phyloP scores from a whole-genome alignment of 768 basidiomycete species.

The Boletus rufocinnamomeus region DNA sequence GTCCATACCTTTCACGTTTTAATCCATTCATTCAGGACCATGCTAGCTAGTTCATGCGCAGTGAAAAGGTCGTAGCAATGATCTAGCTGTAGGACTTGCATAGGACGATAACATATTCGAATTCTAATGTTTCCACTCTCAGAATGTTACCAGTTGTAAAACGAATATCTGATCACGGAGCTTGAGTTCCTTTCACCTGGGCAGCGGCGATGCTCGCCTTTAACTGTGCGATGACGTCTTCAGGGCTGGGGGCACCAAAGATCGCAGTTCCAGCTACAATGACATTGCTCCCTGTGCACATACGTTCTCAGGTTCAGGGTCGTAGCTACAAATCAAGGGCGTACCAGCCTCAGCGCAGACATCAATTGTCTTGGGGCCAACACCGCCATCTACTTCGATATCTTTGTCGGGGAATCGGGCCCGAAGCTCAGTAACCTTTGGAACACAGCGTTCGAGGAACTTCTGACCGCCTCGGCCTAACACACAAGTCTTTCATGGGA shows the following conservation, averaged over 20 bases:
- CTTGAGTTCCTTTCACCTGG: conserved; percentile 46
- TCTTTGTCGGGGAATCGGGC: conserved; percentile 90
- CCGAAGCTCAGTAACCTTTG: conserved; percentile 90
- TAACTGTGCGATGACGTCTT: conserved; percentile 70
- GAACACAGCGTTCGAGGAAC: conserved; percentile 89
- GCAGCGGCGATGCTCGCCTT: conserved; percentile 71
- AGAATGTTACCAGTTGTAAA: background rate
- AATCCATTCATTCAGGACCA: conserved; percentile 22
- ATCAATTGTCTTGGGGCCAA: conserved; percentile 88
- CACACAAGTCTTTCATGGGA: background rate
- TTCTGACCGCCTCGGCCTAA: conserved; percentile 93
- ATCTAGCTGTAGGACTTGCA: conserved; percentile 20
- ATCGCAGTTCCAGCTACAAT: conserved; percentile 98
- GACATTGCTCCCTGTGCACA: conserved; percentile 83
- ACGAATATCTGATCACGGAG: conserved; percentile 8
- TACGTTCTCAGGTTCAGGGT: background rate
- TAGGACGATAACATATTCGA: conserved; percentile 28
- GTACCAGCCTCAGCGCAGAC: conserved; percentile 87
- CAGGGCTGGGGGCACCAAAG: conserved; percentile 79
- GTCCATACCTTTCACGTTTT: conserved; percentile 25
- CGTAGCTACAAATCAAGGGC: conserved; percentile 11
- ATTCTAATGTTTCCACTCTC: conserved; percentile 27
- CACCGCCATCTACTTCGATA: conserved; percentile 98
- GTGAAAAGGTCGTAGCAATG: conserved; percentile 6
- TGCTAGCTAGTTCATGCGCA: conserved; percentile 19